Base-by-base conservation (phyloP, 2,329 filamentous ascomycete species). In the Hypoxylon sp. region DNA sequence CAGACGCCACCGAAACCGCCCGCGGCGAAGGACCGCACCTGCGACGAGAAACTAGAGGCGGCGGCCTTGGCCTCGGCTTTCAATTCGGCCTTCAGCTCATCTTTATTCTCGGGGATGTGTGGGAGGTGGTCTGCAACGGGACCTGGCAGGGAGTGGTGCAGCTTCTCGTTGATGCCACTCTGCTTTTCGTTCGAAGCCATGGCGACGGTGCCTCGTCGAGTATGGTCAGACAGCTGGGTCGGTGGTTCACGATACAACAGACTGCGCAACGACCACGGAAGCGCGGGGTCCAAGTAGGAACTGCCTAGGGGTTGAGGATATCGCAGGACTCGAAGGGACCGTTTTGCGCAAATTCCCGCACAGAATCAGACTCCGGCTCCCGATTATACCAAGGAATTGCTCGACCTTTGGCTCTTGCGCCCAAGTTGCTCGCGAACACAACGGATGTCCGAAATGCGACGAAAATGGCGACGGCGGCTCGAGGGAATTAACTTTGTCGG, bases 1-100 rank as follows among this genome's bases (percentile, higher is more conserved):
- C 93, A 98, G 49, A 99, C 80, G 73, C 96, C 96, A 72, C 96
- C 96, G 64, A 97, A 96, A 67, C 93, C 96, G 73, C 96, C 96
- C 6, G 95, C 95, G 7, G 86, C 90, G 53, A 99, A 87, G 42
- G 95, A 96, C 64, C 95, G 91, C 68, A 97, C 79, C 78, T 88
- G 86, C 18, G 85, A 77, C 12, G 80, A 73, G 54, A 79, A 74
- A 14, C 77, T 71, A 32, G 74, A 78, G 14, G 78, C 77, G 4
- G 77, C 80, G 3, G 77, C 80, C 60, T 78, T 77, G 18, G 80
- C 78, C 36, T 82, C 78, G 38, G 75, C 75, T 68, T 82, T 82
- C 49, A 78, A 66, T 58, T 83, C 80, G 48, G 76, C 76, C 70
- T 83, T 80, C 64, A 83, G 73, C 73, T 83, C 81, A 16, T 79